Evolutionary conservation across 2,329 filamentous ascomycete species (phyloP), one percentile per base, ranked within the genome.

Genomic region (Leptographium flavum): DNA sequence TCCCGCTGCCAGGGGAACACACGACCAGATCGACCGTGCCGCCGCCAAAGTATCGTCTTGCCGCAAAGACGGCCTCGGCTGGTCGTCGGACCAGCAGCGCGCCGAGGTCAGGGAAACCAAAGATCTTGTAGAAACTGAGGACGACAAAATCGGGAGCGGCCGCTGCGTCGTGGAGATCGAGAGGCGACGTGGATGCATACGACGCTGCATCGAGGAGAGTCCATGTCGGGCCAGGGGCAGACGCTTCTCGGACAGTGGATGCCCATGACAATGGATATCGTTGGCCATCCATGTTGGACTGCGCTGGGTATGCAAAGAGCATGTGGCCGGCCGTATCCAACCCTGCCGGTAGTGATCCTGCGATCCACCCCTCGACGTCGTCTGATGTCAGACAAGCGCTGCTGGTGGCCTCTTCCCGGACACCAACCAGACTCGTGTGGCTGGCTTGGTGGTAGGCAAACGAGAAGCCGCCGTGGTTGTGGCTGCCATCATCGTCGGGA

Each of bases 41-140:
- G 7, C 90, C 92, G 6, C 90, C 90, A 62, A 98, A 98, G 56
- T 93, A 98, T 50, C 68, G 79, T 48, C 87, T 76, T 36, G 69
- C 67, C 28, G 73, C 66, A 39, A 94, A 79, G 3, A 81, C 58
- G 33, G 70, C 60, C 7, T 74, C 76, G 13, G 83, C 75, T 28
- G 75, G 70, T 53, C 85, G 87, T 36, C 83, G 78, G 13, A 96
- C 78, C 27, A 96, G 78, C 47, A 98, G 64, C 1, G 81, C 87
- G 2, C 90, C 90, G 2, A 96, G 68, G 58, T 96, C 86, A 0
- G 90, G 90, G 52, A 95, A 95, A 1, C 92, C 90, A 60, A 96
- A 96, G n/a, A 95, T 88, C 60, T 96, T 98, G 66, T 95, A 93
- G 51, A 96, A 79, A 60, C 88, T 95, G 36, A 96, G 57, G 0